Conservation (phyloP, 495 filamentous ascomycete genomes). For the Xylaria curta region DNA sequence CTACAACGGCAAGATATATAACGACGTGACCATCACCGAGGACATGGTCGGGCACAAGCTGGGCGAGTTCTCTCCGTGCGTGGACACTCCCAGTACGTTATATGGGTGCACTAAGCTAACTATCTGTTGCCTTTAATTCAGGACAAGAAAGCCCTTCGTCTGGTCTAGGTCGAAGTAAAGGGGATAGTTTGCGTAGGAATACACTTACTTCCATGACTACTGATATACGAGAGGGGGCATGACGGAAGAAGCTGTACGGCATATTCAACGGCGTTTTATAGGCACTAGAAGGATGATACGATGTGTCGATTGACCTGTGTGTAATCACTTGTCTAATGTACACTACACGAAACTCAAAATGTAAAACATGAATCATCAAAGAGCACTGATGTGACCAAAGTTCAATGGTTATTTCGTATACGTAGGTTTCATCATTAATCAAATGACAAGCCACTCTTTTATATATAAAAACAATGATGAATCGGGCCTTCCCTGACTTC, state of each 20-base stretch:
- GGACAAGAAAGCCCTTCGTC: conserved; percentile 84
- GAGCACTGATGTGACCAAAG: neutral
- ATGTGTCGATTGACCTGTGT: neutral
- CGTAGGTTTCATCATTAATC: neutral
- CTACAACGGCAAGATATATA: conserved; percentile 93
- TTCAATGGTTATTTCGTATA: neutral
- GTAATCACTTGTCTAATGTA: conserved; percentile 8
- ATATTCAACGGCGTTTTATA: conserved; percentile 6
- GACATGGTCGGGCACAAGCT: conserved; percentile 99
- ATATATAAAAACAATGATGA: conserved; percentile 16
- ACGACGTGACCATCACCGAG: conserved; percentile 88
- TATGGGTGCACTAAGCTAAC: conserved; percentile 16
- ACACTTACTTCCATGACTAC: neutral
- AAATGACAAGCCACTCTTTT: conserved; percentile 32
- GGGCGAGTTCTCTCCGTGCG: conserved; percentile 92
- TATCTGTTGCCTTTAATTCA: conserved; percentile 40
- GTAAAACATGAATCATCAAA: conserved; percentile 9
- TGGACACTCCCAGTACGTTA: conserved; percentile 26
- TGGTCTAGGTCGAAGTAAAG: conserved; percentile 75
- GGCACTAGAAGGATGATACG: conserved; percentile 10
- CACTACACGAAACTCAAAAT: conserved; percentile 1
- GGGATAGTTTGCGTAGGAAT: conserved; percentile 52
- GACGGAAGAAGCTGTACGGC: neutral
- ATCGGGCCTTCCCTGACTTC: neutral
- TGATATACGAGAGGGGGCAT: neutral